Evolutionary conservation across 2,329 filamentous ascomycete species (phyloP).

Genomic region (Phaeosphaeria sp.): DNA sequence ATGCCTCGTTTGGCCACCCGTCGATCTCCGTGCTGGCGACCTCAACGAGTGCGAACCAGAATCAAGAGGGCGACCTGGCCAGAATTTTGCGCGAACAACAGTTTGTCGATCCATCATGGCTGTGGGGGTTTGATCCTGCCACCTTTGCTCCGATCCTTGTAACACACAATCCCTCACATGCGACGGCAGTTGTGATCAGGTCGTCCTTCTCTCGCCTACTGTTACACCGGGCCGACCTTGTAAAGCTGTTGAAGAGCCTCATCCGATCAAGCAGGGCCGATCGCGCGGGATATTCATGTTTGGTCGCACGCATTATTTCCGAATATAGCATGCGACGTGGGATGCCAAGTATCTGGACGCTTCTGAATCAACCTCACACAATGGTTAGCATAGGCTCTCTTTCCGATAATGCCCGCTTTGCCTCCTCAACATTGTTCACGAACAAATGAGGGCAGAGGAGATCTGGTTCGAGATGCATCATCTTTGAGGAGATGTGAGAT

Average conservation of each 20-base stretch:
- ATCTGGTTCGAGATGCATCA: background rate
- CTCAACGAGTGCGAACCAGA: background rate
- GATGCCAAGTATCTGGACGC: conserved; percentile 29
- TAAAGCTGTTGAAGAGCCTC: conserved; percentile 14
- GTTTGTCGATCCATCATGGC: conserved; percentile 13
- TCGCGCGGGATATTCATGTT: conserved; percentile 26
- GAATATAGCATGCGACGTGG: conserved; percentile 22
- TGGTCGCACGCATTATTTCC: conserved; percentile 22
- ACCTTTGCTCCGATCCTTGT: background rate
- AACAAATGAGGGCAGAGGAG: background rate
- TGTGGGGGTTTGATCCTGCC: conserved; percentile 14
- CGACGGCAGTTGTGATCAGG: conserved; percentile 13
- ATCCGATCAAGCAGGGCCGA: conserved; percentile 19
- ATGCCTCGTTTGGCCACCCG: background rate
- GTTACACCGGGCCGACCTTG: conserved; percentile 10
- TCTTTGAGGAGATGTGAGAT: conserved; percentile 5
- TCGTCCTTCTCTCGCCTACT: conserved; percentile 8
- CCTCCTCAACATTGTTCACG: conserved; percentile 21
- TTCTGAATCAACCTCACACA: conserved; percentile 26
- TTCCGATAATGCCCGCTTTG: conserved; percentile 5
- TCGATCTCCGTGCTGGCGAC: conserved; percentile 9
- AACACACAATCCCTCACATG: background rate
- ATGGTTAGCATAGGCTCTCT: conserved; percentile 1
- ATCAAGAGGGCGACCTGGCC: background rate
- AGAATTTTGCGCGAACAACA: background rate